phyloP scores from a whole-genome alignment of 257 asterid species.

The Solanum pennellii region DNA sequence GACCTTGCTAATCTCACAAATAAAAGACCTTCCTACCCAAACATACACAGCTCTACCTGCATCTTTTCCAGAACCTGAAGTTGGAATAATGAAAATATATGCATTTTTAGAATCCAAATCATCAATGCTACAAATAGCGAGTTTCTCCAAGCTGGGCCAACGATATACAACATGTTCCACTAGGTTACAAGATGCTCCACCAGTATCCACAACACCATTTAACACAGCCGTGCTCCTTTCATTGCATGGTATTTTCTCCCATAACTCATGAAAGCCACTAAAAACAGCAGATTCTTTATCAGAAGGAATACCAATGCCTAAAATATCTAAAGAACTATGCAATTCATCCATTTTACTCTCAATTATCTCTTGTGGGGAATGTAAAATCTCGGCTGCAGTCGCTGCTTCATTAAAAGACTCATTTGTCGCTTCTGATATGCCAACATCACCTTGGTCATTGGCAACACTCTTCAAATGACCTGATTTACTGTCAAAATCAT shows the following conservation, averaged over 20 bases:
- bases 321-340: slow-evolving; percentile 3
- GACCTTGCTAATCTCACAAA: slow-evolving; percentile 2
- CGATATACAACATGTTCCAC: slow-evolving; percentile 12
- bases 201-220: slow-evolving; percentile 6
- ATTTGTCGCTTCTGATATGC: slow-evolving; percentile 1
- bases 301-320: slow-evolving; percentile 4
- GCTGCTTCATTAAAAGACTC: slow-evolving; percentile 5
- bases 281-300: background rate
- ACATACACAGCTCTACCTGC: slow-evolving; percentile 14
- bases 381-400: background rate
- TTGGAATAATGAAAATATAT: slow-evolving; percentile 18
- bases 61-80: slow-evolving; percentile 5
- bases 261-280: background rate
- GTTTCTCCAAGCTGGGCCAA: slow-evolving; percentile 40
- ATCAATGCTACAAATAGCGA: slow-evolving; percentile 6
- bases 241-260: slow-evolving; percentile 3
- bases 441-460: slow-evolving; percentile 3
- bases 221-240: background rate
- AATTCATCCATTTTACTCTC: slow-evolving; percentile 2
- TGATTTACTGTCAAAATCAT: slow-evolving; percentile 8
- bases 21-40: slow-evolving; percentile 33
- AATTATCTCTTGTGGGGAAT: slow-evolving; percentile 4
- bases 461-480: slow-evolving; percentile 3
- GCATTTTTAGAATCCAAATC: slow-evolving; percentile 27
- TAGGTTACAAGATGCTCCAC: slow-evolving; percentile 7